phyloP scores from a whole-genome alignment of 768 basidiomycete genomes.

The Mrakia frigida region DNA sequence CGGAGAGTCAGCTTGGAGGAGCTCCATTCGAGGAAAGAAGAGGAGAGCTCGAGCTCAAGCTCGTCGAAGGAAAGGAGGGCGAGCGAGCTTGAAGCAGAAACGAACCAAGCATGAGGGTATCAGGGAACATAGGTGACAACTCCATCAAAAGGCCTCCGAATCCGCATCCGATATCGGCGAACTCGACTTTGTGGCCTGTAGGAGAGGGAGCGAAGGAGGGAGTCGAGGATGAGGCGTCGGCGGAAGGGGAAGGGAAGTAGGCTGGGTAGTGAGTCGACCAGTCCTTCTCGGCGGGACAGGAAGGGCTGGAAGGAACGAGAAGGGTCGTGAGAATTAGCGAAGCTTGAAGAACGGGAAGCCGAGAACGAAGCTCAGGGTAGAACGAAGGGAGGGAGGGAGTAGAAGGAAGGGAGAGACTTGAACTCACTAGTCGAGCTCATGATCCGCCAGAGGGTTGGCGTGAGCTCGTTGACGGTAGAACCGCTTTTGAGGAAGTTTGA shows the following conservation, averaged over 20 bases:
- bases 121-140: conserved; percentile 83
- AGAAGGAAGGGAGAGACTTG: not conserved
- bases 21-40: no score
- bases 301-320: conserved; percentile 48
- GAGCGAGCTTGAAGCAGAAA: conserved; percentile 32
- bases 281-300: conserved; percentile 67
- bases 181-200: conserved; percentile 67
- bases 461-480: conserved; percentile 53
- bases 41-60: not conserved
- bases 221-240: not conserved
- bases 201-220: conserved; percentile 37
- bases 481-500: conserved; percentile 45
- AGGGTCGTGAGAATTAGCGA: not conserved
- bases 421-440: conserved; percentile 70
- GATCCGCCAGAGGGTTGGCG: conserved; percentile 52
- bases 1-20: not conserved
- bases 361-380: not conserved
- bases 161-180: conserved; percentile 95
- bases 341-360: not conserved
- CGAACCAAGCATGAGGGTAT: conserved; percentile 85
- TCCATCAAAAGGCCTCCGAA: conserved; percentile 90
- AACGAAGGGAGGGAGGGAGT: not conserved
- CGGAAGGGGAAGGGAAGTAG: conserved; percentile 45
- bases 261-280: conserved; percentile 80
- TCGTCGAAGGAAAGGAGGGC: not conserved